phyloP scores from a whole-genome alignment of 768 basidiomycete genomes.

The Neoboletus brunneissimus region DNA sequence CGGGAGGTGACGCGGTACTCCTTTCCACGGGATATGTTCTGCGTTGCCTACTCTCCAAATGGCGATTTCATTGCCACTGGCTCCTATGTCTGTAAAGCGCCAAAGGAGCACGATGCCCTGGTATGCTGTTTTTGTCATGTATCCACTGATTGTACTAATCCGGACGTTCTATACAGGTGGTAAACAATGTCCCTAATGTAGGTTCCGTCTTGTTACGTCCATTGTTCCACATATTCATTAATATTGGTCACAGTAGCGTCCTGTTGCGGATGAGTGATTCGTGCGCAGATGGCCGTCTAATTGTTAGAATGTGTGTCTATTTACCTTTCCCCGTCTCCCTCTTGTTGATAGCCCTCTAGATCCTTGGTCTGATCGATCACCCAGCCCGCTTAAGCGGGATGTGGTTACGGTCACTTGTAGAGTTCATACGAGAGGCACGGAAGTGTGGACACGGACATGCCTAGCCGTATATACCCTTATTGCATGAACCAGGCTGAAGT shows the following conservation, averaged over 20 bases:
- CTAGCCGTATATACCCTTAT: conserved; percentile 1
- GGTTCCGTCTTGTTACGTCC: background rate
- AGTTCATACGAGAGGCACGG: background rate
- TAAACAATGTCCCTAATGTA: conserved; percentile 6
- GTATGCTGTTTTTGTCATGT: conserved; percentile 3
- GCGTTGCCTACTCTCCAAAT: conserved; percentile 22
- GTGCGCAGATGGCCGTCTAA: background rate
- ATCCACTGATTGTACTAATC: background rate
- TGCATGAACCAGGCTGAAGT: background rate
- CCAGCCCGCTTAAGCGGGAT: background rate
- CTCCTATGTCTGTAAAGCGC: conserved; percentile 14
- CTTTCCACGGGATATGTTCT: conserved; percentile 24
- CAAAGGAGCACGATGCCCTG: conserved; percentile 1
- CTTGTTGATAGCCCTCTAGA: background rate
- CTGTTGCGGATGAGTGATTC: background rate
- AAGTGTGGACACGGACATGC: conserved; percentile 1
- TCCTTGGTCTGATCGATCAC: background rate
- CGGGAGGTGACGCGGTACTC: conserved; percentile 18
- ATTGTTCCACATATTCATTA: background rate
- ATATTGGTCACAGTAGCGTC: background rate
- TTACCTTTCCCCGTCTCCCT: background rate
- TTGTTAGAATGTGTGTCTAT: conserved; percentile 5
- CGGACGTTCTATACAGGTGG: background rate
- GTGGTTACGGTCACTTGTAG: background rate
- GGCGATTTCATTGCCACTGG: conserved; percentile 21